These are phyloP conservation scores for Colletotrichum paranaense DNA, from an alignment of 2,329 filamentous ascomycete genomes.

Conservation along the genomic window DNA sequence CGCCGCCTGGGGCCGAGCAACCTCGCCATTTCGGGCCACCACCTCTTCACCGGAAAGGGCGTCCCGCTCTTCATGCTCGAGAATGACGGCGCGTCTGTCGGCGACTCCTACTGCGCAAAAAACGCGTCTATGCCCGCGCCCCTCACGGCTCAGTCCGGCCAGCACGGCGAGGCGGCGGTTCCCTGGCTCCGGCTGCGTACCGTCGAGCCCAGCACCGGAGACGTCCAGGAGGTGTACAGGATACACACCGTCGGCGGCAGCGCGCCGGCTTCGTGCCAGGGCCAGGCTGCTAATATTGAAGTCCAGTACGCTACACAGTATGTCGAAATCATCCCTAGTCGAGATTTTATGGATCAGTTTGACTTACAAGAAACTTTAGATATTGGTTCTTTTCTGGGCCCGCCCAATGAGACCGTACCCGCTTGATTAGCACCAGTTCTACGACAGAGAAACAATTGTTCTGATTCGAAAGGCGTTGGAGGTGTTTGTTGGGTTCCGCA, in stretches of 20 bases:
- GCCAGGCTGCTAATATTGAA: slow-evolving; percentile 71
- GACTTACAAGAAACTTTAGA: slow-evolving; percentile 38
- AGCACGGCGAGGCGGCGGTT: slow-evolving; percentile 75
- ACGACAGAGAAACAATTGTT: neutral
- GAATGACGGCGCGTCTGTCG: slow-evolving; percentile 64
- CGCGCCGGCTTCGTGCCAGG: slow-evolving; percentile 78
- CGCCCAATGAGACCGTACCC: neutral
- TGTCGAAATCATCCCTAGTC: slow-evolving; percentile 51
- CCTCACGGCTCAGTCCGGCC: slow-evolving; percentile 66
- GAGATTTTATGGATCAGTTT: slow-evolving; percentile 37
- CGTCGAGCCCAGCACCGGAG: slow-evolving; percentile 65
- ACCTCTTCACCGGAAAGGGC: slow-evolving; percentile 80
- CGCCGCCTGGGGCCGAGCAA: slow-evolving; percentile 65
- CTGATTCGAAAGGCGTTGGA: slow-evolving; percentile 14
- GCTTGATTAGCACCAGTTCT: neutral
- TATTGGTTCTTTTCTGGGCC: slow-evolving; percentile 52
- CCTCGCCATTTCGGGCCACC: slow-evolving; percentile 76
- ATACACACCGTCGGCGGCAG: slow-evolving; percentile 86
- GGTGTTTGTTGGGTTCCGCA: neutral
- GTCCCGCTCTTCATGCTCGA: slow-evolving; percentile 86
- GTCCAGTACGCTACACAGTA: slow-evolving; percentile 88
- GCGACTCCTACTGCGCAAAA: slow-evolving; percentile 73
- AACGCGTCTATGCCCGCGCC: slow-evolving; percentile 72
- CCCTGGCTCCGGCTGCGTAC: slow-evolving; percentile 81
- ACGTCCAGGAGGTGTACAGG: slow-evolving; percentile 82